These are phyloP conservation scores for Scalesia atractyloides DNA, from an alignment of 129 eudicot genomes.

Conservation along the genomic window DNA sequence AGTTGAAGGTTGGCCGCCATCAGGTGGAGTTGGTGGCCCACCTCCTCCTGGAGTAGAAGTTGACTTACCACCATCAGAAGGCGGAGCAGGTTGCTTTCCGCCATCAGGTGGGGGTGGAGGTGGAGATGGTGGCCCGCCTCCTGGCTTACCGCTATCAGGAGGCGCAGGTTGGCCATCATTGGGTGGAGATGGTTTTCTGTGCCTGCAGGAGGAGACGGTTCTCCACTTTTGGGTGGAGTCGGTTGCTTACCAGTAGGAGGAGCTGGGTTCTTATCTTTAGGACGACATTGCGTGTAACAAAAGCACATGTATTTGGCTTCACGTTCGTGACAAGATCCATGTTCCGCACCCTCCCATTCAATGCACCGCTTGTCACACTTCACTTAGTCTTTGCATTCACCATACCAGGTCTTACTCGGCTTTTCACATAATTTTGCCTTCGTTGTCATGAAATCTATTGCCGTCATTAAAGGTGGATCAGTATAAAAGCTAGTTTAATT, in stretches of 20 bases:
- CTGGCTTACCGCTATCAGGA: no score
- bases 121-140: no score
- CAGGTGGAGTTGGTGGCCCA: background rate
- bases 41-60: no score
- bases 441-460: conserved; percentile 8
- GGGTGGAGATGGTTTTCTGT: no score
- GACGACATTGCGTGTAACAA: conserved; percentile 24
- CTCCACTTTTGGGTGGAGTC: background rate
- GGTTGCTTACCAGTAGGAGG: conserved; percentile 10
- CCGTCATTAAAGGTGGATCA: background rate
- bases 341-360: conserved; percentile 35
- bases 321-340: conserved; percentile 42
- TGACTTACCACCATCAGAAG: no score
- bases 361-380: conserved; percentile 33
- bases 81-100: no score
- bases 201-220: background rate
- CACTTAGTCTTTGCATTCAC: conserved; percentile 12
- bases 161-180: no score
- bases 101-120: no score
- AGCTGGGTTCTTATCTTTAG: background rate
- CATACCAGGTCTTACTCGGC: conserved; percentile 35
- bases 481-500: background rate
- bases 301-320: conserved; percentile 37
- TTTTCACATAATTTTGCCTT: conserved; percentile 27
- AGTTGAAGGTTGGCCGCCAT: no score